A percentile compares a stretch with the other conserved stretches of the same genome.
Evolutionary conservation across 768 basidiomycete species (phyloP).

Genomic region (Podaxis pistillaris): DNA sequence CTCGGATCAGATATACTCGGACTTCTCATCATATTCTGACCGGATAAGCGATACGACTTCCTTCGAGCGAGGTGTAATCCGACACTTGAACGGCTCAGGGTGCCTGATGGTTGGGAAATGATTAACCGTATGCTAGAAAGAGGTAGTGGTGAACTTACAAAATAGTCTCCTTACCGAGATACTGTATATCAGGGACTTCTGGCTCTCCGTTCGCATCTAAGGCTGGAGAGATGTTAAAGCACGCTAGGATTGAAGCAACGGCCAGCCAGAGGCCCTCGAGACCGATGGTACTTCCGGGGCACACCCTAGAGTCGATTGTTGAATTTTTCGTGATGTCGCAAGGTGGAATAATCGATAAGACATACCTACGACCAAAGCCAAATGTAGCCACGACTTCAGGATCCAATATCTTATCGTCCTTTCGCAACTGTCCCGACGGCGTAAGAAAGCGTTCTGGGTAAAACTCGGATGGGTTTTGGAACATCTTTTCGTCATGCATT

Average conservation of each 20-base stretch:
- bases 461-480: conserved; percentile 20
- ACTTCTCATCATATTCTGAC: neutral
- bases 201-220: neutral
- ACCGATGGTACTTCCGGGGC: neutral
- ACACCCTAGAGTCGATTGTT: neutral
- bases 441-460: conserved; percentile 20
- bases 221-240: neutral
- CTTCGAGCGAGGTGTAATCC: neutral
- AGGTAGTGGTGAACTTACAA: neutral
- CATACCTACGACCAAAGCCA: conserved; percentile 16
- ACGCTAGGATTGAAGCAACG: neutral
- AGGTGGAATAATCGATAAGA: neutral
- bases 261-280: neutral
- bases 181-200: neutral
- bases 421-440: conserved; percentile 1
- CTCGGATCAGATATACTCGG: neutral
- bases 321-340: neutral
- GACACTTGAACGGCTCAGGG: neutral
- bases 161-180: neutral
- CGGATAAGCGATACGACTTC: neutral
- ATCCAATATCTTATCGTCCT: neutral
- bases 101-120: neutral
- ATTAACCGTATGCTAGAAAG: neutral
- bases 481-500: conserved; percentile 20
- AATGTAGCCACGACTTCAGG: conserved; percentile 10